phyloP scores from a whole-genome alignment of 2,329 filamentous ascomycete genomes.

The Pseudogymnoascus sp. region DNA sequence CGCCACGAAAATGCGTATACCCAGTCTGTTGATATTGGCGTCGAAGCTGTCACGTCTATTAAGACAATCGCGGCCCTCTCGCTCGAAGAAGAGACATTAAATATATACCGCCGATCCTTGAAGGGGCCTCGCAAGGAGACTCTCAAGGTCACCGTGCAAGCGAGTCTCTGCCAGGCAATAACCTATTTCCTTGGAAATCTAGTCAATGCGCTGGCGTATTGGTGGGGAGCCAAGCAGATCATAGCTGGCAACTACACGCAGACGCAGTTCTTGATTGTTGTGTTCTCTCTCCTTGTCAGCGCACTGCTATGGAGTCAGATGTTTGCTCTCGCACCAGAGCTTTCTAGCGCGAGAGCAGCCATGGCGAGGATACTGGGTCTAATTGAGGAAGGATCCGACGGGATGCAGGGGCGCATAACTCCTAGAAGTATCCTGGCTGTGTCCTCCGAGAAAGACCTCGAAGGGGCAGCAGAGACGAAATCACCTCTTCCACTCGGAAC shows the following conservation, averaged over 20 bases:
- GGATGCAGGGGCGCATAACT: constrained; percentile 17
- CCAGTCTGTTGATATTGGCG: constrained; percentile 54
- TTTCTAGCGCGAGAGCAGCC: constrained; percentile 56
- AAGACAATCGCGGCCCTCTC: constrained; percentile 52
- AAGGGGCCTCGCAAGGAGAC: constrained; percentile 46
- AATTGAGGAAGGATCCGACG: constrained; percentile 36
- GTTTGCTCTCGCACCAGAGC: constrained; percentile 65
- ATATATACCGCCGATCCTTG: constrained; percentile 47
- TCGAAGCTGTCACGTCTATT: constrained; percentile 59
- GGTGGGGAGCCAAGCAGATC: constrained; percentile 69
- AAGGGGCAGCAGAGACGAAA: constrained; percentile 29
- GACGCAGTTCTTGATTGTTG: constrained; percentile 65
- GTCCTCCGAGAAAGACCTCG: constrained; percentile 30
- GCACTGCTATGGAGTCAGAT: constrained; percentile 67
- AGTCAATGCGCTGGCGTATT: constrained; percentile 68
- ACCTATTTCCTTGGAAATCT: constrained; percentile 55
- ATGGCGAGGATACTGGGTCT: constrained; percentile 48
- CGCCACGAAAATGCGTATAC: constrained; percentile 57
- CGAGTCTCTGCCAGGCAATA: constrained; percentile 52
- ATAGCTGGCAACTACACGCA: constrained; percentile 54
- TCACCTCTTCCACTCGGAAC: constrained; percentile 12
- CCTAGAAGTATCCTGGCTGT: not conserved
- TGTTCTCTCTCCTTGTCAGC: constrained; percentile 62
- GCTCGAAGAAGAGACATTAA: constrained; percentile 44
- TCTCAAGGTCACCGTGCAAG: constrained; percentile 38